phyloP scores from a whole-genome alignment of 1,284 basidiomycete genomes.

The Ustilago tritici region DNA sequence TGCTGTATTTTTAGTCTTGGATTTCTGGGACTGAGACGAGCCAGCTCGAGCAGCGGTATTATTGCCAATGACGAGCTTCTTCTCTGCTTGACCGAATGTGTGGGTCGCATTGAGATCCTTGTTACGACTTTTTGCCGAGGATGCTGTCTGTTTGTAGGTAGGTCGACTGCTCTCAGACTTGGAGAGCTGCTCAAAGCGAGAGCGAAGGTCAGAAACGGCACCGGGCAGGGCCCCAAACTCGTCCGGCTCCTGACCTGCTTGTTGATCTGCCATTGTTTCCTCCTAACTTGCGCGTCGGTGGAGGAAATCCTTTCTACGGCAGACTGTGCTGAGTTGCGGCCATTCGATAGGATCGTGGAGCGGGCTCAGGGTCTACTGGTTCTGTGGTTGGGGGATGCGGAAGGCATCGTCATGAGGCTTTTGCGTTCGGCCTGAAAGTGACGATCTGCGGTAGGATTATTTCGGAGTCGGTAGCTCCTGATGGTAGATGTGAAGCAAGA shows the following conservation, averaged over 20 bases:
- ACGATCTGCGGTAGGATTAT: too few species aligned
- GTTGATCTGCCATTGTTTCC: conserved; percentile 33
- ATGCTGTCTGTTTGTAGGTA: conserved; percentile 1
- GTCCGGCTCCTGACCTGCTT: conserved; percentile 34
- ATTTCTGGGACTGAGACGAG: background rate
- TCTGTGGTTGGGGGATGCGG: background rate
- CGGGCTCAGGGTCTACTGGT: background rate
- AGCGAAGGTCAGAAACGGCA: conserved; percentile 47
- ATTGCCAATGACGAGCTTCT: conserved; percentile 33
- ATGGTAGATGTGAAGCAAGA: too few species aligned
- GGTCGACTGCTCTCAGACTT: conserved; percentile 47
- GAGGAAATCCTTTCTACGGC: conserved; percentile 1
- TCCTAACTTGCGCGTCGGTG: background rate
- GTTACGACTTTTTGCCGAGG: conserved; percentile 12
- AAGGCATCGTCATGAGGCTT: background rate
- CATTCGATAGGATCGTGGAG: background rate
- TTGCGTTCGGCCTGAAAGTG: background rate
- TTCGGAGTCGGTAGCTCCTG: too few species aligned
- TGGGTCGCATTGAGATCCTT: conserved; percentile 40
- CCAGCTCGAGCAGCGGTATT: background rate
- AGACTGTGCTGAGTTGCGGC: background rate
- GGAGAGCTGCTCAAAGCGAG: conserved; percentile 54
- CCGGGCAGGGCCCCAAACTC: conserved; percentile 48
- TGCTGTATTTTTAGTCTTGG: conserved; percentile 20
- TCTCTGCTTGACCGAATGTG: conserved; percentile 40